Evolutionary conservation across 805 yeast species (phyloP).

Genomic region (Scheffersomyces coipomensis): DNA sequence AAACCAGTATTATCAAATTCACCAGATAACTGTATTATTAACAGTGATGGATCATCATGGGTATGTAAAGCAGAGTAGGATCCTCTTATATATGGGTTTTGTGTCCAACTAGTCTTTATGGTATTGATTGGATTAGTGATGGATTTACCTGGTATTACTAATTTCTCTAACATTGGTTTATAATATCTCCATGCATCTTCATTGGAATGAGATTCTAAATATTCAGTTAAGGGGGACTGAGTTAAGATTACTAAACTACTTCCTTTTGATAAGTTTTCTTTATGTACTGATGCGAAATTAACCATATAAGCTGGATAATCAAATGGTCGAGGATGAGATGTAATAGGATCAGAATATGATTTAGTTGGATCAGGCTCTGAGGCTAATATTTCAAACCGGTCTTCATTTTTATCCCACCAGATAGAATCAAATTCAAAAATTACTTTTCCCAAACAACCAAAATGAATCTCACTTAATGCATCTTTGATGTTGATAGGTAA

Average conservation of each 20-base stretch:
- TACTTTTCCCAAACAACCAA: constrained; percentile 42
- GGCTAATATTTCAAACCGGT: constrained; percentile 37
- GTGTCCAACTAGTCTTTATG: constrained; percentile 69
- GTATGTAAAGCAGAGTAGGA: constrained; percentile 73
- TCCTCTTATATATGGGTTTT: constrained; percentile 76
- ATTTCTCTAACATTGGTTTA: constrained; percentile 47
- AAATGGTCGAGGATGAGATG: constrained; percentile 43
- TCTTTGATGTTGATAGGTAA: constrained; percentile 16
- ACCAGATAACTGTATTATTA: constrained; percentile 58
- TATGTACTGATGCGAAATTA: constrained; percentile 51
- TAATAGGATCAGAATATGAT: constrained; percentile 7
- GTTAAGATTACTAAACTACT: constrained; percentile 65
- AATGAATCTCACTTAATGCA: constrained; percentile 26
- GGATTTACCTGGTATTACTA: constrained; percentile 12
- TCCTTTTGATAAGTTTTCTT: constrained; percentile 15
- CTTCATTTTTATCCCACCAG: constrained; percentile 44
- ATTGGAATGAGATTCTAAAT: constrained; percentile 47
- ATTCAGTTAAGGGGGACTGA: constrained; percentile 72
- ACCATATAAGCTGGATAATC: constrained; percentile 61
- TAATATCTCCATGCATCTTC: constrained; percentile 55
- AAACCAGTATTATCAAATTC: constrained; percentile 20
- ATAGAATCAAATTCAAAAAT: constrained; percentile 37
- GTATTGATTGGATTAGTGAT: constrained; percentile 31
- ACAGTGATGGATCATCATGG: constrained; percentile 66
- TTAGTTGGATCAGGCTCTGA: constrained; percentile 6